phyloP scores from a whole-genome alignment of 495 filamentous ascomycete species.

The Daldinia bambusicola region DNA sequence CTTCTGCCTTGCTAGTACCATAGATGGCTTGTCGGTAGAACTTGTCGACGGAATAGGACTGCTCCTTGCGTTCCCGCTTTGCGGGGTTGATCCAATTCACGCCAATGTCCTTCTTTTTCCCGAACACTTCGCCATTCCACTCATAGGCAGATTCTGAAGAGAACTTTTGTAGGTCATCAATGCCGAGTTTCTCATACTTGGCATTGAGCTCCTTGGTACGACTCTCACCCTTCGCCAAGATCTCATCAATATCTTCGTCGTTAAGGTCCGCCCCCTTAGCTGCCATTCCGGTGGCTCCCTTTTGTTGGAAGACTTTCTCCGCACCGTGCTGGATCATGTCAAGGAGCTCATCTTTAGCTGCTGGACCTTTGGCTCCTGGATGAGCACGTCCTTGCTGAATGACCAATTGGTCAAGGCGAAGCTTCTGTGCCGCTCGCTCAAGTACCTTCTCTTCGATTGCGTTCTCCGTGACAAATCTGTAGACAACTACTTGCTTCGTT shows the following conservation, averaged over 20 bases:
- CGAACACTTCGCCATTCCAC: conserved; percentile 97
- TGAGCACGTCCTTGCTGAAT: conserved; percentile 99
- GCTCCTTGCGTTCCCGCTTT: conserved; percentile 98
- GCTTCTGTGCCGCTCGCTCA: conserved; percentile 95
- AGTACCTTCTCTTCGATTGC: conserved; percentile 99
- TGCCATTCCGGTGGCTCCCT: conserved; percentile 68
- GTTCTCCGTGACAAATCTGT: conserved; percentile 95
- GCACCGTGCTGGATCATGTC: conserved; percentile 99
- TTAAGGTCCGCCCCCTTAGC: conserved; percentile 70
- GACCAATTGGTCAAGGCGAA: conserved; percentile 97
- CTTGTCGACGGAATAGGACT: conserved; percentile 97
- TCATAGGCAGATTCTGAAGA: conserved; percentile 96
- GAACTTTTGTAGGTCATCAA: conserved; percentile 98
- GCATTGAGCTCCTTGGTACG: conserved; percentile 89
- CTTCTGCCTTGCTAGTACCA: conserved; percentile 79
- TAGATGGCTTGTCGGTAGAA: conserved; percentile 92
- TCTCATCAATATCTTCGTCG: conserved; percentile 89
- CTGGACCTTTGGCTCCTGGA: conserved; percentile 82
- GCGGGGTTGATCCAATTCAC: conserved; percentile 98
- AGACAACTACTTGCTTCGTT: conserved; percentile 97
- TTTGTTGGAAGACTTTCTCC: conserved; percentile 84
- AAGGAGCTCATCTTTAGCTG: conserved; percentile 94
- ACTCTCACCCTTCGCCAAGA: conserved; percentile 86
- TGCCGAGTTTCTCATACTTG: conserved; percentile 96
- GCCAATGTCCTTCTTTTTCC: conserved; percentile 92